Evolutionary conservation across 148 eudicot genomes (phyloP).

Genomic region (Rheum nobile): DNA sequence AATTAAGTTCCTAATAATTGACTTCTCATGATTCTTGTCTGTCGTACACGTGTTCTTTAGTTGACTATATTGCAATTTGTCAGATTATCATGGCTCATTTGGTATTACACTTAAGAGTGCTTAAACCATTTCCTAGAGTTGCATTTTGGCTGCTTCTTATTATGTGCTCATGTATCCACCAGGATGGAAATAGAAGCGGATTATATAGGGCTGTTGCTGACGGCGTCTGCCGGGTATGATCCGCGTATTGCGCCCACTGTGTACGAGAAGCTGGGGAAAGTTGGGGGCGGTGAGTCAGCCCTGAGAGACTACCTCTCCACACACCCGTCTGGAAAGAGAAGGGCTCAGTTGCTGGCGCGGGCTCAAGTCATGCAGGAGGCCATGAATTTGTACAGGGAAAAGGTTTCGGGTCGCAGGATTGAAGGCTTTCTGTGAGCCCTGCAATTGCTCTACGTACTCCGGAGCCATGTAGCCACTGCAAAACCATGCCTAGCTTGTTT

Average conservation of each 20-base stretch:
- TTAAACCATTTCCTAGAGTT: too few relatives aligned
- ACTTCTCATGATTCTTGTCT: too few relatives aligned
- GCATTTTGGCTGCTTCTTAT: too few relatives aligned
- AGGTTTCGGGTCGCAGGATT: conserved; percentile 36
- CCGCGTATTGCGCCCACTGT: conserved; percentile 28
- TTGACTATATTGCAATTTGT: neutral
- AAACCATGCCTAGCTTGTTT: too few relatives aligned
- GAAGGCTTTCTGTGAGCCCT: conserved; percentile 50
- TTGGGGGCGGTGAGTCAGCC: conserved; percentile 41
- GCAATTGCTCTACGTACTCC: too few relatives aligned
- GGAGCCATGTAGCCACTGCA: too few relatives aligned
- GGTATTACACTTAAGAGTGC: neutral
- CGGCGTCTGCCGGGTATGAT: conserved; percentile 82
- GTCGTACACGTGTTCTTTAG: too few relatives aligned
- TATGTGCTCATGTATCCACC: neutral
- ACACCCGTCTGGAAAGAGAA: conserved; percentile 83
- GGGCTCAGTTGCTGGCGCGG: conserved; percentile 51
- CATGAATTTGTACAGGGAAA: conserved; percentile 50
- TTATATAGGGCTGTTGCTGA: conserved; percentile 68
- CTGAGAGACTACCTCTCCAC: conserved; percentile 68
- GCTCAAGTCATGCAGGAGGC: conserved; percentile 95
- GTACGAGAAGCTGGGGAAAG: conserved; percentile 63
- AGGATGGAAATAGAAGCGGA: conserved; percentile 99
- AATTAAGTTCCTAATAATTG: too few relatives aligned
- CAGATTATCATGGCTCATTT: neutral